Evolutionary conservation across 1,139 yeast species (phyloP), one percentile per base, ranked within the genome.

Genomic region (Saccharomyces hybrid): DNA sequence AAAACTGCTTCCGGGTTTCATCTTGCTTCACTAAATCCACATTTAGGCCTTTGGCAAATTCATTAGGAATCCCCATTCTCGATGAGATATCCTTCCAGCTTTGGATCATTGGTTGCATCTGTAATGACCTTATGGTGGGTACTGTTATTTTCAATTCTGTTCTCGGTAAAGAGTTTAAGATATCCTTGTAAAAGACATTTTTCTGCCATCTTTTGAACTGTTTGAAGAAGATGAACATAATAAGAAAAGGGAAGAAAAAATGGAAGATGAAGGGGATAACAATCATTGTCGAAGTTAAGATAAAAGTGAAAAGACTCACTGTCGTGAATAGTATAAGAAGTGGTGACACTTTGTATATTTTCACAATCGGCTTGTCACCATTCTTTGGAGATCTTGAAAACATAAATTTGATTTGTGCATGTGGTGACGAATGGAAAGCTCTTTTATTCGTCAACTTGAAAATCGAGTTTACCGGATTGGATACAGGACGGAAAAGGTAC

Each of bases 121-220:
- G 44, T 38, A 38, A 20, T 38, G 44, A 38, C 13, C 44, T 38
- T n/a, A 38, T 38, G 25, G 44, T 16, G 1, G 44, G 44, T 16
- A 38, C 44, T 9, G 44, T 16, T 38, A 38, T 38, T 20, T 16
- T 38, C 13, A 38, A 9, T 38, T 38, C 44, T 1, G 44, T 38
- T 38, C 3, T 29, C 13, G 27, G 16, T 23, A 50, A 25, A 7
- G 48, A 38, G 7, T 13, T 41, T n/a, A 47, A 47, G 44, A 50
- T 44, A 9, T 50, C 46, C 48, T 34, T 20, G 29, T 50, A 50
- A 20, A 50, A 41, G 16, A 29, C 29, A 14, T 50, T 42, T n/a
- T 38, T 50, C 31, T 50, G 46, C 51, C 51, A 50, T 9, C 27
- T 42, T 29, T 47, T 50, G 26, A 50, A 50, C 26, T 50, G 51